Evolutionary conservation across 805 yeast genomes (phyloP).

Genomic region (Vanderwaltozyma verrucispora): DNA sequence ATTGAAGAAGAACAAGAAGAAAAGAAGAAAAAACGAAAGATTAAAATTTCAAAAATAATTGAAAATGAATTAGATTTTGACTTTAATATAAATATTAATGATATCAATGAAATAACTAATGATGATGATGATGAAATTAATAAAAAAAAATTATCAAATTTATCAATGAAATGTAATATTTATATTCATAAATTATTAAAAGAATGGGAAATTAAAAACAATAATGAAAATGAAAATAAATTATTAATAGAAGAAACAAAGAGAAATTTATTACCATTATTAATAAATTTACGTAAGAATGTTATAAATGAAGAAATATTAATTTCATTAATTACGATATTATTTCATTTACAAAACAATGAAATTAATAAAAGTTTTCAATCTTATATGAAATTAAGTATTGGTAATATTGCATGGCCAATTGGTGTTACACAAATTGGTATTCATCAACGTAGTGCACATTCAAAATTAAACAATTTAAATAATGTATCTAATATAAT

Average conservation of each 20-base stretch:
- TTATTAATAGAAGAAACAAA: constrained; percentile 41
- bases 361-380: constrained; percentile 34
- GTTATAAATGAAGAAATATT: constrained; percentile 33
- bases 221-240: constrained; percentile 16
- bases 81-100: too few species aligned
- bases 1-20: neutral
- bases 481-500: constrained; percentile 51
- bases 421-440: constrained; percentile 74
- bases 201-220: constrained; percentile 28
- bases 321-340: constrained; percentile 47
- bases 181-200: constrained; percentile 27
- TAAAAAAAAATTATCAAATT: constrained; percentile 4
- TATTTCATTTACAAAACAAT: constrained; percentile 41
- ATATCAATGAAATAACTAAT: constrained; percentile 5
- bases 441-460: constrained; percentile 65
- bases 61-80: constrained; percentile 4
- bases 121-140: neutral
- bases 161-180: constrained; percentile 38
- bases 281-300: constrained; percentile 43
- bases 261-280: constrained; percentile 37
- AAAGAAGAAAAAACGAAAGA: constrained; percentile 3
- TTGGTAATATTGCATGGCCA: constrained; percentile 91
- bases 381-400: constrained; percentile 61
- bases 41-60: constrained; percentile 4
- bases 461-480: constrained; percentile 32